phyloP scores from a whole-genome alignment of 805 yeast species.

The Ogataea pini region DNA sequence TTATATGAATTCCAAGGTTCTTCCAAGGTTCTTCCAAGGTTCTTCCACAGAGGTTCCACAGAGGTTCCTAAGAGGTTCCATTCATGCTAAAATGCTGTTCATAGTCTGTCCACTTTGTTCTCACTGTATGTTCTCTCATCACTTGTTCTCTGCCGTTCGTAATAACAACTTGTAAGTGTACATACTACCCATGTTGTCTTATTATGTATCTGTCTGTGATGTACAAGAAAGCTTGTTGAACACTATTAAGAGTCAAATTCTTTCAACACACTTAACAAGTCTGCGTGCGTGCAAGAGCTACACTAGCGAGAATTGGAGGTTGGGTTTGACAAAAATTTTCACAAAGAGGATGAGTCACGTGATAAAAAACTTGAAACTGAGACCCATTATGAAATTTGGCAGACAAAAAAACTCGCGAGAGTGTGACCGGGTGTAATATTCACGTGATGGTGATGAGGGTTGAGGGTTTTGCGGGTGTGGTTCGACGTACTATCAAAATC shows the following conservation, averaged over 20 bases:
- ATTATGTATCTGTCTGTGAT: constrained; percentile 9
- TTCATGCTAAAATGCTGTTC: too few relatives aligned
- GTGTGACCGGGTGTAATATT: background rate
- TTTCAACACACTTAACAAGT: constrained; percentile 4
- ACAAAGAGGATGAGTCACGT: constrained; percentile 12
- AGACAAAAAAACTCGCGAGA: background rate
- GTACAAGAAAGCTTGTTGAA: background rate
- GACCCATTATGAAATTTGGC: background rate
- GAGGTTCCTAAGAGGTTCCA: too few relatives aligned
- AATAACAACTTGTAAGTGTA: constrained; percentile 31
- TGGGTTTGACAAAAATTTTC: constrained; percentile 18
- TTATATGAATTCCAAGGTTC: too few relatives aligned
- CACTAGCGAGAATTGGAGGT: background rate
- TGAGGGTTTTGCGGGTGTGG: background rate
- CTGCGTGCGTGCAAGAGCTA: constrained; percentile 1
- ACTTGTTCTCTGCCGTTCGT: background rate
- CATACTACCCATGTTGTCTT: constrained; percentile 75
- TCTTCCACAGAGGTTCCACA: too few relatives aligned
- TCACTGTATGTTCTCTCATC: too few relatives aligned
- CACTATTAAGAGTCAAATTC: background rate
- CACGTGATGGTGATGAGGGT: constrained; percentile 5
- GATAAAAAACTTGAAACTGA: background rate
- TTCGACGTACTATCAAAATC: too few relatives aligned
- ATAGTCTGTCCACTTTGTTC: too few relatives aligned
- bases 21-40: too few relatives aligned